Evolutionary conservation across 768 basidiomycete species (phyloP).

Genomic region (Lanmaoa pseudosensibilis): DNA sequence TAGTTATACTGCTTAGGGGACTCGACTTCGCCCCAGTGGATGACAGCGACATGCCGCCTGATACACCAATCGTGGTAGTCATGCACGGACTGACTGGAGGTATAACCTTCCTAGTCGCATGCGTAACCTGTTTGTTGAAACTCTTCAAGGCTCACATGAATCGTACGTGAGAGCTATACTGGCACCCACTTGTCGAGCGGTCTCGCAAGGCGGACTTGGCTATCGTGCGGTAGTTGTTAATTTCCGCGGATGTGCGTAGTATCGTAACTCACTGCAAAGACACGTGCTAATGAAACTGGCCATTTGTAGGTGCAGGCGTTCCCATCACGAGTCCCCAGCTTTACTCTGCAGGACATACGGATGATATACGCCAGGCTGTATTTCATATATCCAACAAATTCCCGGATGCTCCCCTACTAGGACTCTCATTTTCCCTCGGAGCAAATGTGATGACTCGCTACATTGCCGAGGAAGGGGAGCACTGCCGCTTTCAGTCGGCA

Average conservation of each 20-base stretch:
- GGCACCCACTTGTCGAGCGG: constrained; percentile 65
- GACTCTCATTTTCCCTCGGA: constrained; percentile 91
- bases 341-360: constrained; percentile 87
- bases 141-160: constrained; percentile 75
- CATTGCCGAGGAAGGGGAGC: constrained; percentile 76
- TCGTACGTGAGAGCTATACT: constrained; percentile 85
- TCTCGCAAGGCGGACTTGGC: constrained; percentile 81
- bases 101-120: constrained; percentile 9
- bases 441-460: constrained; percentile 90
- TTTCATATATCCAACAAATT: constrained; percentile 70
- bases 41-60: constrained; percentile 16
- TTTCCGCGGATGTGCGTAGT: constrained; percentile 81
- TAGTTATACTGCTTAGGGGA: constrained; percentile 20
- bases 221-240: constrained; percentile 91
- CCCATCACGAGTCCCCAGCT: constrained; percentile 80
- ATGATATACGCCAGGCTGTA: constrained; percentile 82
- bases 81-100: constrained; percentile 35
- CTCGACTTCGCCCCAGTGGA: constrained; percentile 35
- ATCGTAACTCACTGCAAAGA: constrained; percentile 3
- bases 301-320: constrained; percentile 70
- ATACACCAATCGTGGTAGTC: constrained; percentile 35
- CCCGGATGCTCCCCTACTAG: constrained; percentile 80
- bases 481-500: constrained; percentile 60
- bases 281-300: constrained; percentile 15
- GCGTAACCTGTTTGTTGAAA: constrained; percentile 1